Percentiles rank a stretch among this genome's conserved stretches.
phyloP scores from a whole-genome alignment of 2,329 filamentous ascomycete genomes.

The Phialemoniopsis sp. region DNA sequence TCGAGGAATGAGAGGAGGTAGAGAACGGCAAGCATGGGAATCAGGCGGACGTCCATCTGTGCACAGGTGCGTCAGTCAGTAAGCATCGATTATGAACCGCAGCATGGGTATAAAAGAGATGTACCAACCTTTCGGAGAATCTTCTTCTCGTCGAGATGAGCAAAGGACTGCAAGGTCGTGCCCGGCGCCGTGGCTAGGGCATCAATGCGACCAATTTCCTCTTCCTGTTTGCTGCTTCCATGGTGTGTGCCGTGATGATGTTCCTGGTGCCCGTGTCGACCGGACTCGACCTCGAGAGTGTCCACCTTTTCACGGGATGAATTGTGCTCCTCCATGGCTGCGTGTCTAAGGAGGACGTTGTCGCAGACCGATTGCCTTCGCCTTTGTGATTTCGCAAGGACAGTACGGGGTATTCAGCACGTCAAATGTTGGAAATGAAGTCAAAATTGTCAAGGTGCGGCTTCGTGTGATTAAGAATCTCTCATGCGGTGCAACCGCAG shows the following conservation, averaged over 20 bases:
- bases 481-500: too few relatives aligned
- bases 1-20: slow-evolving; percentile 55
- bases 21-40: slow-evolving; percentile 50
- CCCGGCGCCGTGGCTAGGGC: slow-evolving; percentile 8
- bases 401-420: too few relatives aligned
- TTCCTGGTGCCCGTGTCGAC: too few relatives aligned
- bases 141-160: slow-evolving; percentile 49
- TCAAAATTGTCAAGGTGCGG: too few relatives aligned
- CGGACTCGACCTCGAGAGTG: too few relatives aligned
- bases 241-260: not conserved
- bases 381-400: too few relatives aligned
- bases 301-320: too few relatives aligned
- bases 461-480: too few relatives aligned
- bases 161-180: slow-evolving; percentile 16
- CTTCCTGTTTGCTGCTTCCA: slow-evolving; percentile 2
- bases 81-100: not conserved
- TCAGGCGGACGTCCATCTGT: slow-evolving; percentile 43
- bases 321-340: too few relatives aligned
- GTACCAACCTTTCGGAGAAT: slow-evolving; percentile 49
- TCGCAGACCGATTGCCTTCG: too few relatives aligned
- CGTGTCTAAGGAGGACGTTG: too few relatives aligned
- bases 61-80: slow-evolving; percentile 8
- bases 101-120: not conserved
- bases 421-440: too few relatives aligned
- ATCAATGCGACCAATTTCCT: slow-evolving; percentile 10